Conservation (phyloP, 768 basidiomycete genomes). For the Mycena olivaceomarginata region DNA sequence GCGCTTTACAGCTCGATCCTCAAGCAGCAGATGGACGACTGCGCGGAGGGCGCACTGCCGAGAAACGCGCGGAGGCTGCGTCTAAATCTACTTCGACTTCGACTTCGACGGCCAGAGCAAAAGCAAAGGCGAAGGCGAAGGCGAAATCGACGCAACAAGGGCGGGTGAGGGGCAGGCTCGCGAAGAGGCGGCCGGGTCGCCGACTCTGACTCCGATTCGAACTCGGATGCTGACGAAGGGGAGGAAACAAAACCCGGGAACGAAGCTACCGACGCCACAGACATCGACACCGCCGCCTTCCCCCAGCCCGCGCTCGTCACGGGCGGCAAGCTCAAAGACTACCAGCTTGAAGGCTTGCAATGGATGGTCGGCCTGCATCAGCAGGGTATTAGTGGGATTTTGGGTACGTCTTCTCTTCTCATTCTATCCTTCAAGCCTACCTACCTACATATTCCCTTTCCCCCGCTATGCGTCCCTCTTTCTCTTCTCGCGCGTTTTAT, state of each 20-base stretch:
- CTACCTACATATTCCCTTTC: too few species aligned
- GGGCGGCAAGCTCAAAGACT: conserved; percentile 90
- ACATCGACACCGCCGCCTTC: conserved; percentile 58
- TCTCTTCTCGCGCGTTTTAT: too few species aligned
- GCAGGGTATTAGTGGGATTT: conserved; percentile 89
- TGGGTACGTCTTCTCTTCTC: conserved; percentile 77
- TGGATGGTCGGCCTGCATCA: conserved; percentile 95
- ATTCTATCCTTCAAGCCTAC: too few species aligned
- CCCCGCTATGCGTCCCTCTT: too few species aligned
- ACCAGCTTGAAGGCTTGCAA: conserved; percentile 95
- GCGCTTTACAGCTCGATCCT: conserved; percentile 27
- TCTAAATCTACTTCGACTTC: too few species aligned
- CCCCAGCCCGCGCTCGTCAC: conserved; percentile 88
- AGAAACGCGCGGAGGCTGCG: neutral
- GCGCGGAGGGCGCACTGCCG: conserved; percentile 6
- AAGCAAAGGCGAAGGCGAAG: neutral
- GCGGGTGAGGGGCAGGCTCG: neutral
- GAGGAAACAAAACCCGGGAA: neutral
- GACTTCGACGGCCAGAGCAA: neutral
- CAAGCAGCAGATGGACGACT: conserved; percentile 36
- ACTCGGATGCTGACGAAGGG: neutral
- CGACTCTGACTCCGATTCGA: conserved; percentile 48
- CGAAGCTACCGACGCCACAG: neutral
- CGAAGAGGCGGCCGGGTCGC: conserved; percentile 31
- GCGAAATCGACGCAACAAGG: neutral